Evolutionary conservation across 257 asterid genomes (phyloP).

Genomic region (Anisodus tanguticus): DNA sequence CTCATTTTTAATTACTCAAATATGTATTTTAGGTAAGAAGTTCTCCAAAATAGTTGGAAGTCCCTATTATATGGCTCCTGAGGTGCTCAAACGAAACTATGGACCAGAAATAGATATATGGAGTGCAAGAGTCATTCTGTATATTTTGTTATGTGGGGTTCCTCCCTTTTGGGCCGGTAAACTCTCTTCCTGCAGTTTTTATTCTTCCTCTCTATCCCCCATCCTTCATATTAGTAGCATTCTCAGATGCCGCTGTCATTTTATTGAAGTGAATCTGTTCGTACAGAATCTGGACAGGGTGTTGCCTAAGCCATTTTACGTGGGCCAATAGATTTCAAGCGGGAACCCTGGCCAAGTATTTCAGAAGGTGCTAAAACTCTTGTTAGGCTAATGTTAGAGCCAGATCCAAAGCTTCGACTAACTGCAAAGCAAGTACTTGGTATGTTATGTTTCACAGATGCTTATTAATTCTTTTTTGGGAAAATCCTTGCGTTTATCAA

Average conservation of each 20-base stretch:
- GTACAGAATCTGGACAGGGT: conserved; percentile 95
- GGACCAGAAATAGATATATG: conserved; percentile 98
- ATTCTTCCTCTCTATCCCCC: conserved; percentile 32
- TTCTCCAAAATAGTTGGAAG: conserved; percentile 98
- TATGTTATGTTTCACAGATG: conserved; percentile 43
- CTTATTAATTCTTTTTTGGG: conserved; percentile 29
- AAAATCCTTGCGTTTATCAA: background rate
- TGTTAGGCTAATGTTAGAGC: conserved; percentile 90
- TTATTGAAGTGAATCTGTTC: conserved; percentile 31
- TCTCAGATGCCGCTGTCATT: conserved; percentile 11
- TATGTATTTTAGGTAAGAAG: conserved; percentile 66
- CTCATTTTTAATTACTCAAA: background rate
- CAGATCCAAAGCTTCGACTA: conserved; percentile 90
- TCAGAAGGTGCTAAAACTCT: conserved; percentile 89
- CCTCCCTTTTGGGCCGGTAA: conserved; percentile 99
- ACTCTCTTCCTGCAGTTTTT: conserved; percentile 23
- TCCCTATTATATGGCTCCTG: conserved; percentile 97
- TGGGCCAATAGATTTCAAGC: conserved; percentile 85
- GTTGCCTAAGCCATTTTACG: conserved; percentile 97
- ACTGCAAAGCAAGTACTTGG: conserved; percentile 97
- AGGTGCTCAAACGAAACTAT: conserved; percentile 85
- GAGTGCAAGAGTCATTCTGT: conserved; percentile 96
- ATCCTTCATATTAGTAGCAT: conserved; percentile 22
- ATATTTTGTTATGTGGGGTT: conserved; percentile 90
- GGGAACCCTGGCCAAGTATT: conserved; percentile 96